Evolutionary conservation across 2,329 filamentous ascomycete species (phyloP), one percentile per base, ranked within the genome.

Genomic region (Sarocladiaceae sp.): DNA sequence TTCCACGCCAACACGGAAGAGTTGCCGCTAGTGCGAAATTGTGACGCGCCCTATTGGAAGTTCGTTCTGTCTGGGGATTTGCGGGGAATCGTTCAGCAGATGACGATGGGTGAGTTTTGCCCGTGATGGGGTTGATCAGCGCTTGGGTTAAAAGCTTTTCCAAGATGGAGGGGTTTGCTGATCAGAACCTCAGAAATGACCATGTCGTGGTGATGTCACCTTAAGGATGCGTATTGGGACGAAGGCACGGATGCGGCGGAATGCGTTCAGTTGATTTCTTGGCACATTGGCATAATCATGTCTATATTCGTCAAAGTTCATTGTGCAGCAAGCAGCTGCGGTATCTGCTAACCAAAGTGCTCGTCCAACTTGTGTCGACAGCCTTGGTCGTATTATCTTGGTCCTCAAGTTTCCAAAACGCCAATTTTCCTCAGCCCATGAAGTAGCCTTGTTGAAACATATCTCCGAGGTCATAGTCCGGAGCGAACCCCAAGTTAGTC

Each of bases 401-500:
- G 11, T 44, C 22, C 23, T 22, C 20, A 26, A n/a, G n/a, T n/a
- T n/a, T n/a, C n/a, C n/a, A n/a, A n/a, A 44, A 25, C 40, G 40
- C 40, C 23, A 26, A 28, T 26, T 3, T 15, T 26, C 7, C 12
- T 44, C 12, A 44, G 4, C 40, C 40, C 40, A 44, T 44, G 13
- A 44, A 44, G 17, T 44, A 44, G 13, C 40, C 40, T n/a, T 44
- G 40, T 50, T 64, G 61, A 57, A 68, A 66, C 69, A 81, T 72
- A 56, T 83, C 80, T 0, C 75, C 72, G 48, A 85, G 69, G 53
- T 83, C 81, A 29, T 79, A 77, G 23, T 82, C 82, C 0, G 83
- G 82, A 1, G 77, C 80, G 61, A 86, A 84, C 0, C 83, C 83
- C 18, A 87, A 69, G 58, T 86, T 86, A 40, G 80, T 75, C 82